phyloP scores from a whole-genome alignment of 163 green algal genomes.

The Chlamydomonas reinhardtii region DNA sequence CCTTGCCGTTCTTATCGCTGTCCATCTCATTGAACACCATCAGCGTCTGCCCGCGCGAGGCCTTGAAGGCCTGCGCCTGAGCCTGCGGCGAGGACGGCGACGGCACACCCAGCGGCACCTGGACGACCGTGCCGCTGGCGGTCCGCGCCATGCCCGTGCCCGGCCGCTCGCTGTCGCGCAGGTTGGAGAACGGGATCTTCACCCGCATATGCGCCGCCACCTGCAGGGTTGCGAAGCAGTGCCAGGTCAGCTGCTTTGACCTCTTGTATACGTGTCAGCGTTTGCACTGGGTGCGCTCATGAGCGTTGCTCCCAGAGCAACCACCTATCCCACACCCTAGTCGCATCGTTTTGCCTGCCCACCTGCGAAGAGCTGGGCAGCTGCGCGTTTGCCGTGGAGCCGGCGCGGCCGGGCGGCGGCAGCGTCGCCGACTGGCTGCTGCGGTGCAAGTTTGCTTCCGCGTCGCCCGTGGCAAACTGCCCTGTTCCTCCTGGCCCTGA shows the following conservation, averaged over 20 bases:
- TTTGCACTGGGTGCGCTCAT: no score
- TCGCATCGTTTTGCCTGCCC: no score
- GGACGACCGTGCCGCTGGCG: background rate
- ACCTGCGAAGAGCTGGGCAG: background rate
- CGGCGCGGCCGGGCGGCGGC: no score
- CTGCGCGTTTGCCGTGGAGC: background rate
- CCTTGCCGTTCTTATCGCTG: conserved; percentile 61
- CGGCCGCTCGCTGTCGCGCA: conserved; percentile 20
- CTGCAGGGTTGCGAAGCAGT: background rate
- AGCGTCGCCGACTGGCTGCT: background rate
- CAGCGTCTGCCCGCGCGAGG: conserved; percentile 38
- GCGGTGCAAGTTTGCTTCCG: background rate
- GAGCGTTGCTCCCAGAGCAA: no score
- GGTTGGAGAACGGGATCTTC: conserved; percentile 17
- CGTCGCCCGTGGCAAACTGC: background rate
- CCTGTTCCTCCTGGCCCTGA: no score
- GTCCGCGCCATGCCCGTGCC: background rate
- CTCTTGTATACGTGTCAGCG: no score
- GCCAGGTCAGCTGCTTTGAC: no score
- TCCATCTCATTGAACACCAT: conserved; percentile 57
- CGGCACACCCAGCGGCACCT: conserved; percentile 35
- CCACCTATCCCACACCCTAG: no score
- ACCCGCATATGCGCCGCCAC: conserved; percentile 25
- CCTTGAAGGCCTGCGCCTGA: conserved; percentile 29
- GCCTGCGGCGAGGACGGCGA: background rate